phyloP scores from a whole-genome alignment of 768 basidiomycete species.

The Amanita rubescens region DNA sequence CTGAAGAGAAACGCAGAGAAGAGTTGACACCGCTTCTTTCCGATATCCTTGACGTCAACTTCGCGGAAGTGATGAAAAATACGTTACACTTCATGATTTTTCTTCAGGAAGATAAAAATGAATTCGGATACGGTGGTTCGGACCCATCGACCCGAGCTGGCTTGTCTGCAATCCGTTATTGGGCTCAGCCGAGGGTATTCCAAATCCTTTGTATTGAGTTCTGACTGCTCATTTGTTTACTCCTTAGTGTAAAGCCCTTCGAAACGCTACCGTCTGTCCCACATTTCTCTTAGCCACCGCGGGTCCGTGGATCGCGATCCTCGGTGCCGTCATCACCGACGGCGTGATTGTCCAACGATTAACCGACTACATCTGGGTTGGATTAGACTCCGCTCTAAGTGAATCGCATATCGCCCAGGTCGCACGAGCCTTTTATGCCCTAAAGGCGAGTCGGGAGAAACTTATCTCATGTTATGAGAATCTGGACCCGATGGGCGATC shows the following conservation, averaged over 20 bases:
- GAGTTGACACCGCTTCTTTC: slow-evolving; percentile 5
- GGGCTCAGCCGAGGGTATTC: slow-evolving; percentile 10
- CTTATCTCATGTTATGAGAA: slow-evolving; percentile 17
- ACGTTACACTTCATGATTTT: slow-evolving; percentile 2
- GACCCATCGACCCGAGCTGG: slow-evolving; percentile 13
- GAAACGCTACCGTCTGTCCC: slow-evolving; percentile 20
- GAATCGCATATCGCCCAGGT: slow-evolving; percentile 13
- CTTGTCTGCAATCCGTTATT: slow-evolving; percentile 9
- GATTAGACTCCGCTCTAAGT: slow-evolving; percentile 13
- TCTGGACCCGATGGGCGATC: slow-evolving; percentile 3
- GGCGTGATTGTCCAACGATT: slow-evolving; percentile 25
- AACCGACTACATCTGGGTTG: slow-evolving; percentile 26
- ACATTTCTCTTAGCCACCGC: slow-evolving; percentile 23
- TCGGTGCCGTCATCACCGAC: slow-evolving; percentile 23
- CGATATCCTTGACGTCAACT: slow-evolving; percentile 5
- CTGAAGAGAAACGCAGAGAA: slow-evolving; percentile 12
- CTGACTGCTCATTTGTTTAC: not conserved
- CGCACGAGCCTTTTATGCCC: slow-evolving; percentile 18
- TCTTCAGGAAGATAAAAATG: slow-evolving; percentile 15
- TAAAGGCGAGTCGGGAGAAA: slow-evolving; percentile 9
- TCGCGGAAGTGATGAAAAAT: too few relatives aligned
- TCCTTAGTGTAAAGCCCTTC: slow-evolving; percentile 7
- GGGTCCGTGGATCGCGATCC: slow-evolving; percentile 25
- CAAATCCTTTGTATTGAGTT: slow-evolving; percentile 7
- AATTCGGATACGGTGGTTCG: slow-evolving; percentile 12